Evolutionary conservation across 805 yeast species (phyloP).

Genomic region (Hanseniaspora meyeri): DNA sequence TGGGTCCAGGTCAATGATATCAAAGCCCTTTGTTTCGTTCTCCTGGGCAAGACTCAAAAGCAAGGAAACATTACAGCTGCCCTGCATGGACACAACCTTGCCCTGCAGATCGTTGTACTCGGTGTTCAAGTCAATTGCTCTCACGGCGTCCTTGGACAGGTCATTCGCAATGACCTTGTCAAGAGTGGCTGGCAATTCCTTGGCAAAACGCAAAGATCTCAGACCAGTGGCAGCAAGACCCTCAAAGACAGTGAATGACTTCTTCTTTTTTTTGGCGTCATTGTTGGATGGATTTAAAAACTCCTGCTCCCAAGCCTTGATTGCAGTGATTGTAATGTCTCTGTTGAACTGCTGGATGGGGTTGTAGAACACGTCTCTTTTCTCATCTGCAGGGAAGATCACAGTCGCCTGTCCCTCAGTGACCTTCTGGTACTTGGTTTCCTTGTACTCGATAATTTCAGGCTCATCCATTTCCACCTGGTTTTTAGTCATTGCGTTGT

Average conservation of each 20-base stretch:
- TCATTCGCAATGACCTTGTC: conserved; percentile 79
- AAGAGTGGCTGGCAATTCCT: conserved; percentile 64
- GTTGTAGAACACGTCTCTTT: conserved; percentile 69
- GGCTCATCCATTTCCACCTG: conserved; percentile 18
- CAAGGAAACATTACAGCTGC: conserved; percentile 88
- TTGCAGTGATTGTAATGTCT: conserved; percentile 74
- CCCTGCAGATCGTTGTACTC: conserved; percentile 47
- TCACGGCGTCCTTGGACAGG: conserved; percentile 72
- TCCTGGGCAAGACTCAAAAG: conserved; percentile 28
- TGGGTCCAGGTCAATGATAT: conserved; percentile 89
- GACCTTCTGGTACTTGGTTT: conserved; percentile 20
- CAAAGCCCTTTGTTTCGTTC: conserved; percentile 41
- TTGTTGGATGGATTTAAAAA: conserved; percentile 29
- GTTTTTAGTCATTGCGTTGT: neutral
- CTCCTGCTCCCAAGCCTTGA: conserved; percentile 71
- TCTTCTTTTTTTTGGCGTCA: conserved; percentile 30
- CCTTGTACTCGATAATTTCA: conserved; percentile 29
- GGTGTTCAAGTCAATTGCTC: conserved; percentile 61
- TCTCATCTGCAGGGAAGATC: conserved; percentile 65
- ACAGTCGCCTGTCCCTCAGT: conserved; percentile 78
- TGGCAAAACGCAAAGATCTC: conserved; percentile 84
- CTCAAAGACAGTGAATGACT: conserved; percentile 45
- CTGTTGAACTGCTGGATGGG: conserved; percentile 95
- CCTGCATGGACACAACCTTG: conserved; percentile 55
- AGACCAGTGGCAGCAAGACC: conserved; percentile 93